Conservation (phyloP, 352 stramenopile species). For the Phytophthora niederhauseri region DNA sequence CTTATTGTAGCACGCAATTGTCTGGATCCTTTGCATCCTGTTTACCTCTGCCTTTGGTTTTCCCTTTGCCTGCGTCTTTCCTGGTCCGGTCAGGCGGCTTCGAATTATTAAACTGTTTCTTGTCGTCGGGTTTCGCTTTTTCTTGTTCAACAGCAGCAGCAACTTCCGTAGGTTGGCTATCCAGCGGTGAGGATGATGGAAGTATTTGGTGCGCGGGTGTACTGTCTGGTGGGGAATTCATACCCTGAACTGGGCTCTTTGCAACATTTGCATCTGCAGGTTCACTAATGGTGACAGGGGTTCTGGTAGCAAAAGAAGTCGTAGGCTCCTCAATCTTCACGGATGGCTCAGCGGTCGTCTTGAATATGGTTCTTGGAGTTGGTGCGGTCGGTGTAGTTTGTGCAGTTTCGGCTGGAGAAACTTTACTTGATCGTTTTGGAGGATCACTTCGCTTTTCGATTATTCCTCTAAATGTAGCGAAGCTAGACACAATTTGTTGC, state of each 20-base stretch:
- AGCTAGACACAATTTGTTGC: slow-evolving; percentile 36
- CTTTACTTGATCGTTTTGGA: slow-evolving; percentile 17
- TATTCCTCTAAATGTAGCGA: slow-evolving; percentile 39
- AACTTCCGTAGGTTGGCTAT: not conserved
- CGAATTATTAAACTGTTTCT: not conserved
- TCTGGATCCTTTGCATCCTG: slow-evolving; percentile 18
- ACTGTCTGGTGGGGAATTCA: not conserved
- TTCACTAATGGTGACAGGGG: not conserved
- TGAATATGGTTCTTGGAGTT: not conserved
- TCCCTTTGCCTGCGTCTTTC: slow-evolving; percentile 9
- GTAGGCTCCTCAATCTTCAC: not conserved
- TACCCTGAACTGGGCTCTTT: not conserved
- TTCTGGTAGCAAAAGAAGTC: not conserved
- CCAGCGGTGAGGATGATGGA: not conserved
- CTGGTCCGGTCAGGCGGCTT: not conserved
- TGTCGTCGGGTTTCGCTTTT: not conserved
- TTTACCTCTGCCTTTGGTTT: slow-evolving; percentile 10
- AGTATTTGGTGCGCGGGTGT: not conserved
- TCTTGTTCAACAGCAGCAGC: not conserved
- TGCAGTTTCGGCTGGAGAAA: slow-evolving; percentile 7
- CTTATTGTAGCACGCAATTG: slow-evolving; percentile 33
- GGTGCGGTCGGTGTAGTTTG: not conserved
- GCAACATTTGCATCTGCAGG: not conserved
- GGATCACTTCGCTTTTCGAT: slow-evolving; percentile 27
- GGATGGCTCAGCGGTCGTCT: not conserved